Evolutionary conservation across 345 rosid species (phyloP).

Genomic region (Raphanus raphanistrum): DNA sequence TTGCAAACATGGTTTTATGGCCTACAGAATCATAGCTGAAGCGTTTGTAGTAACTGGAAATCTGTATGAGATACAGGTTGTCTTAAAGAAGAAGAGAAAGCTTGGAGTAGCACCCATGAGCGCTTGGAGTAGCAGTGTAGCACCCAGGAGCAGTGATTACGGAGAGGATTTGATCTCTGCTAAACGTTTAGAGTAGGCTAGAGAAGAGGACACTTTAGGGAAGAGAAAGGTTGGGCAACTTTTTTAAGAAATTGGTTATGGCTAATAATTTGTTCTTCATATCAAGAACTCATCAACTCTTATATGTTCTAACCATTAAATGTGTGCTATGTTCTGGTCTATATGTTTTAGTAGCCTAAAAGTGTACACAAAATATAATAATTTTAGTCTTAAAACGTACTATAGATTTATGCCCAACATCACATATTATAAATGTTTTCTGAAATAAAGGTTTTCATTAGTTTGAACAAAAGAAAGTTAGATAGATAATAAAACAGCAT

Average conservation of each 20-base stretch:
- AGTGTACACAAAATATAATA: not conserved
- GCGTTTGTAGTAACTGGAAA: conserved; percentile 50
- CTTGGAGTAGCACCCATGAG: conserved; percentile 41
- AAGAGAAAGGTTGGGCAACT: not conserved
- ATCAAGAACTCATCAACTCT: not conserved
- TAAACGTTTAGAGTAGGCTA: conserved; percentile 53
- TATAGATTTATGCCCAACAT: not conserved
- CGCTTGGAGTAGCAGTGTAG: too few species aligned
- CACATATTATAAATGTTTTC: not conserved
- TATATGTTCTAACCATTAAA: too few species aligned
- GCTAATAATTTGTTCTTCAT: not conserved
- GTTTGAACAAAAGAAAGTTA: not conserved
- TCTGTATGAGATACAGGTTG: conserved; percentile 55
- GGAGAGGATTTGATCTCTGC: conserved; percentile 57
- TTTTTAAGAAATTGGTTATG: too few species aligned
- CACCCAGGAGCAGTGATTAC: conserved; percentile 76
- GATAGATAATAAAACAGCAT: not conserved
- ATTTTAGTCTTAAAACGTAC: too few species aligned
- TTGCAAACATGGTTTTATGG: conserved; percentile 88
- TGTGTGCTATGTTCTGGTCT: not conserved
- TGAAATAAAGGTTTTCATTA: not conserved
- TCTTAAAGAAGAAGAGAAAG: conserved; percentile 50
- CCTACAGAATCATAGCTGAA: conserved; percentile 80
- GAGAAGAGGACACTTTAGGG: not conserved
- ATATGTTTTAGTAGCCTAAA: not conserved